Percentiles rank a stretch among this genome's conserved stretches.
Conservation (phyloP, 306 rosid species). For the Vigna hirtella region DNA sequence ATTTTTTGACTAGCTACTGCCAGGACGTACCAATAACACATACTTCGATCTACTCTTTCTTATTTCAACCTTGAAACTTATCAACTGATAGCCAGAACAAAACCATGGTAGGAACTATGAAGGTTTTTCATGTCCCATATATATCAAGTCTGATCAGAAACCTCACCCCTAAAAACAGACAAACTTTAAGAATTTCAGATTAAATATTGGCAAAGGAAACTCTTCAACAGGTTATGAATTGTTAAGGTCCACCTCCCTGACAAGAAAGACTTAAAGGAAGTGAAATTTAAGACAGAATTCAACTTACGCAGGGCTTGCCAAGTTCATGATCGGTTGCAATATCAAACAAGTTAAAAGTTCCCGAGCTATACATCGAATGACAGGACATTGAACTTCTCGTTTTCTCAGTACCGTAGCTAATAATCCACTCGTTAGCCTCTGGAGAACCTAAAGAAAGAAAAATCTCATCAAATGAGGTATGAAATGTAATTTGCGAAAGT, state of each 20-base stretch:
- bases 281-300: conserved; percentile 34
- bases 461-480: conserved; percentile 48
- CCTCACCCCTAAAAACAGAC: background rate
- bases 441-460: conserved; percentile 74
- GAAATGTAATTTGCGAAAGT: conserved; percentile 39
- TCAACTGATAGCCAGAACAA: conserved; percentile 4
- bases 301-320: conserved; percentile 93
- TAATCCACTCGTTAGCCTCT: conserved; percentile 81
- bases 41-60: conserved; percentile 7
- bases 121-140: background rate
- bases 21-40: conserved; percentile 3
- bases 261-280: conserved; percentile 34
- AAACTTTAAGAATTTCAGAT: background rate
- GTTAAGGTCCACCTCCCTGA: background rate
- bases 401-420: conserved; percentile 81
- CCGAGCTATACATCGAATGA: conserved; percentile 88
- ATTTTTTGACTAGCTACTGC: background rate
- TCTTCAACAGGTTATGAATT: conserved; percentile 19
- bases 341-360: conserved; percentile 92
- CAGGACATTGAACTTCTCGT: conserved; percentile 86
- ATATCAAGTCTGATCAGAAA: conserved; percentile 10
- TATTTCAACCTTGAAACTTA: conserved; percentile 15
- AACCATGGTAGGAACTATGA: background rate
- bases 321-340: conserved; percentile 82
- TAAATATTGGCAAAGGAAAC: conserved; percentile 20